Evolutionary conservation across 805 yeast species (phyloP), one percentile per base, ranked within the genome.

Genomic region (Scheffersomyces lignosus): DNA sequence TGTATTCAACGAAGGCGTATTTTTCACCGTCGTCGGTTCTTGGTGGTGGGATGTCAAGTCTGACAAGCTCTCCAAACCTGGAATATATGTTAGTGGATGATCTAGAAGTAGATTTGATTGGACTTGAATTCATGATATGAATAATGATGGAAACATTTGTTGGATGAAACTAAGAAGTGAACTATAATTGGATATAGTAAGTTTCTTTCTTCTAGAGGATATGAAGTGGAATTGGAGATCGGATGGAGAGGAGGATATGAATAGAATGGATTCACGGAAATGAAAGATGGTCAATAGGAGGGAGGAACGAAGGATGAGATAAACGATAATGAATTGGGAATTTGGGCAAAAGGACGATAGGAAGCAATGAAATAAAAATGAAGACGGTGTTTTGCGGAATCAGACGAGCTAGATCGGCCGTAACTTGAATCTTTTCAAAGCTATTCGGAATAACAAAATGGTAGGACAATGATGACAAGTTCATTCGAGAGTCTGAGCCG

Each of bases 41-140:
- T 41, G 83, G 81, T 37, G 84, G 84, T 28, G 83, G 79, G 31
- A 80, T 75, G 44, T 75, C 81, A 34, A 80, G 74, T 58, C 81
- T 70, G 33, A 76, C 75, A 29, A 80, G 62, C 46, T 70, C 71
- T 33, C 85, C 86, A 45, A 49, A 75, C 55, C 83, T 78, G 51
- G 18, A 26, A 37, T 38, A 45, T 37, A 34, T 49, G 42, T 34
- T 40, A 41, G 44, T 45, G 25, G 18, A 10, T 15, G 18, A 18
- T 28, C 23, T 24, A n/a, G n/a, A n/a, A n/a, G n/a, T n/a, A n/a
- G 16, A 22, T 13, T 27, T 15, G 13, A 8, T 27, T 20, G 20
- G 14, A 28, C 24, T 3, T 25, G 32, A 23, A 23, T 27, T n/a
- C 18, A 27, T n/a, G n/a, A n/a, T n/a, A n/a, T n/a, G n/a, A n/a